Evolutionary conservation across 2,329 filamentous ascomycete genomes (phyloP).

Genomic region (Chrysoporthe cubensis): DNA sequence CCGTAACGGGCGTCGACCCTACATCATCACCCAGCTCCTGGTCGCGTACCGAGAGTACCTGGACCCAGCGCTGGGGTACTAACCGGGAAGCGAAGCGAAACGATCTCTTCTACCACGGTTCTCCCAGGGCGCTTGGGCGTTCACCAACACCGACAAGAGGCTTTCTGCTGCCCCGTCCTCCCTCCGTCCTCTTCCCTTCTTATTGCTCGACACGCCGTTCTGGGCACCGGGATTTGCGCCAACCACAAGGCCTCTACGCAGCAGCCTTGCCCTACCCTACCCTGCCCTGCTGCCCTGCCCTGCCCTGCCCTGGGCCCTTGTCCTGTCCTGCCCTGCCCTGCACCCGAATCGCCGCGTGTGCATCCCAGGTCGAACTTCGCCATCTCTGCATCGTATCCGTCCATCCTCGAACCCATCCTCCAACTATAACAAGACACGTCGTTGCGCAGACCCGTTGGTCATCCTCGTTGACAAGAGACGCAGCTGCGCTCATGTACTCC

Average conservation of each 20-base stretch:
- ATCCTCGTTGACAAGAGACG: constrained; percentile 40
- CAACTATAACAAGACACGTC: constrained; percentile 68
- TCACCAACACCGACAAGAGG: constrained; percentile 22
- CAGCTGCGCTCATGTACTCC: constrained; percentile 58
- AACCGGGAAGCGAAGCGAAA: constrained; percentile 28
- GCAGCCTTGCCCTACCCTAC: constrained; percentile 40
- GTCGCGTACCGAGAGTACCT: constrained; percentile 7
- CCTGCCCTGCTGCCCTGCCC: constrained; percentile 30
- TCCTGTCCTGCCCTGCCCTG: constrained; percentile 32
- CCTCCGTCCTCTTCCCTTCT: constrained; percentile 31
- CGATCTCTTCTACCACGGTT: constrained; percentile 15
- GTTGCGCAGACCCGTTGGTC: constrained; percentile 53
- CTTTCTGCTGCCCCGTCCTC: constrained; percentile 29
- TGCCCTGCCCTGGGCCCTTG: constrained; percentile 6
- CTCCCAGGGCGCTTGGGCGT: constrained; percentile 21
- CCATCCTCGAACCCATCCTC: constrained; percentile 42
- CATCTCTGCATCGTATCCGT: constrained; percentile 32
- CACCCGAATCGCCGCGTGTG: constrained; percentile 36
- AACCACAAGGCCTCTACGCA: constrained; percentile 55
- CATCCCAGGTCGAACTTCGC: constrained; percentile 40
- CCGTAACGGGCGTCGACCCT: constrained; percentile 20
- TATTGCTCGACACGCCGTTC: constrained; percentile 35
- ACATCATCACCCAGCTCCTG: constrained; percentile 17
- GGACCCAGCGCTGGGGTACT: constrained; percentile 16
- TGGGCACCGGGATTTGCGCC: constrained; percentile 44